phyloP scores from a whole-genome alignment of 2,329 filamentous ascomycete species.

The Uncinocarpus reesii region DNA sequence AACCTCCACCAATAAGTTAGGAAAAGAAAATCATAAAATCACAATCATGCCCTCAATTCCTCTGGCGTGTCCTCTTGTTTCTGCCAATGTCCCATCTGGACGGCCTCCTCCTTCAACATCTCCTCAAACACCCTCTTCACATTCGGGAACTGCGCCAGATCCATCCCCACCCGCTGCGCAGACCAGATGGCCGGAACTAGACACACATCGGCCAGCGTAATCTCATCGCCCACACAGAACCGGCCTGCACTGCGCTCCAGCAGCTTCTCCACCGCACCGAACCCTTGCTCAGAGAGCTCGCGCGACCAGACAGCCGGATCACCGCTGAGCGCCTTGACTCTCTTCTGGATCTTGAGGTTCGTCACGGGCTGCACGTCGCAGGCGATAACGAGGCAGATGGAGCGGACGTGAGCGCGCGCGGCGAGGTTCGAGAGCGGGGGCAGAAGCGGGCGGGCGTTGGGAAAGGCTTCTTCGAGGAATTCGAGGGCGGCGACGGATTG shows the following conservation, averaged over 20 bases:
- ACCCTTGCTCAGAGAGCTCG: slow-evolving; percentile 43
- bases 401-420: slow-evolving; percentile 43
- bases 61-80: slow-evolving; percentile 46
- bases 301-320: slow-evolving; percentile 42
- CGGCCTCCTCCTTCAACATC: slow-evolving; percentile 42
- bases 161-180: slow-evolving; percentile 46
- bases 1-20: neutral
- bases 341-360: slow-evolving; percentile 45
- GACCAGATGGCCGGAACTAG: slow-evolving; percentile 51
- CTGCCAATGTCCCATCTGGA: slow-evolving; percentile 45
- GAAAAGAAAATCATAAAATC: neutral
- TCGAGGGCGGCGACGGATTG: slow-evolving; percentile 53
- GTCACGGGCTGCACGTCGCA: slow-evolving; percentile 52
- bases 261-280: slow-evolving; percentile 47
- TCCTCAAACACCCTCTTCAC: slow-evolving; percentile 39
- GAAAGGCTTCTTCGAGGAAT: slow-evolving; percentile 49
- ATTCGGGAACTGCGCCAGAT: slow-evolving; percentile 42
- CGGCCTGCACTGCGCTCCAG: slow-evolving; percentile 35
- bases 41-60: slow-evolving; percentile 30
- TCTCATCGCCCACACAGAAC: slow-evolving; percentile 47
- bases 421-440: slow-evolving; percentile 34
- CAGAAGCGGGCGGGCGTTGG: slow-evolving; percentile 33
- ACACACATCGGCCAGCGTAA: slow-evolving; percentile 51
- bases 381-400: slow-evolving; percentile 46
- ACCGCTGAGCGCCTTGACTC: slow-evolving; percentile 37